Percentiles rank a stretch among this genome's conserved stretches.
phyloP scores from a whole-genome alignment of 257 asterid species.

The Rubia yunnanensis region DNA sequence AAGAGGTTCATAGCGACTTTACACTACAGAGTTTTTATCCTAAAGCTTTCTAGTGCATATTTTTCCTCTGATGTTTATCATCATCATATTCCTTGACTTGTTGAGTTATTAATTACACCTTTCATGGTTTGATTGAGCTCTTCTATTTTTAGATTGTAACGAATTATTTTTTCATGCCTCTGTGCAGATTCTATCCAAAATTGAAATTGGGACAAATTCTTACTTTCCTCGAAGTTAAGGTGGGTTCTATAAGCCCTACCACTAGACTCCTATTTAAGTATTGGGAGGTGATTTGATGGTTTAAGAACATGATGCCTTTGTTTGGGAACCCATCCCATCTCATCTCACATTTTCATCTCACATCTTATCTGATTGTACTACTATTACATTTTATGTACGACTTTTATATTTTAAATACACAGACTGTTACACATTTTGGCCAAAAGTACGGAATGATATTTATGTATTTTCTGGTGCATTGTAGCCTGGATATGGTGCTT shows the following conservation, averaged over 20 bases:
- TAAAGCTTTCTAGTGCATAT: not conserved
- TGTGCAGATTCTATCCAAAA: constrained; percentile 70
- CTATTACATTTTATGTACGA: not conserved
- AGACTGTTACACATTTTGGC: too few relatives aligned
- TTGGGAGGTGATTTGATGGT: not conserved
- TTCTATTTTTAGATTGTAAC: not conserved
- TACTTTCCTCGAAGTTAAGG: constrained; percentile 64
- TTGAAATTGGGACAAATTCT: constrained; percentile 63
- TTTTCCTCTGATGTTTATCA: not conserved
- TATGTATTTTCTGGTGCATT: constrained; percentile 18
- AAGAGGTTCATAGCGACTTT: not conserved
- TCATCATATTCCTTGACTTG: not conserved
- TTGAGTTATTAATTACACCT: not conserved
- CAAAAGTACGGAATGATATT: not conserved
- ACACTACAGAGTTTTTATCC: not conserved
- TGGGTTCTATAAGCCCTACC: constrained; percentile 8
- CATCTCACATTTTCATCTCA: not conserved
- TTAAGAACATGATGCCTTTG: not conserved
- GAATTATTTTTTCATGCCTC: not conserved
- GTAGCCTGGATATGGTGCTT: constrained; percentile 89
- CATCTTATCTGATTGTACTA: not conserved
- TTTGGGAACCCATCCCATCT: not conserved
- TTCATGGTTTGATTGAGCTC: not conserved
- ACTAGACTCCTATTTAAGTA: not conserved
- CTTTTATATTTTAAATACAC: not conserved